These are phyloP conservation scores for Prunus campanulata DNA, from an alignment of 306 rosid genomes.

Conservation along the genomic window DNA sequence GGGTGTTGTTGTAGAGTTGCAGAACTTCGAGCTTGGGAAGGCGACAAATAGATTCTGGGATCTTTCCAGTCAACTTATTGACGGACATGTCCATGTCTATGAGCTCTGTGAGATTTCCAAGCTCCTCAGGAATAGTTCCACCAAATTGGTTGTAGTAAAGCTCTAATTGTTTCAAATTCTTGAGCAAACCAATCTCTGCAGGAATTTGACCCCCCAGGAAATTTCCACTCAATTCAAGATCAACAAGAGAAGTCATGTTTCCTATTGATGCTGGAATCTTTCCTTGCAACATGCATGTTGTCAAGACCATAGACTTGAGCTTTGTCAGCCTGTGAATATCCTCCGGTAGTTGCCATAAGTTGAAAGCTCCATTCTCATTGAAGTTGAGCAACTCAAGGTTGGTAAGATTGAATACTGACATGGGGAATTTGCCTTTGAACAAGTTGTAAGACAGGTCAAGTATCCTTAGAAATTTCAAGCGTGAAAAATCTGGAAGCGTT, in stretches of 20 bases:
- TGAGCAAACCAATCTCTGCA: slow-evolving; percentile 53
- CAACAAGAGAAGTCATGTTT: slow-evolving; percentile 68
- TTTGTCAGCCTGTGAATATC: slow-evolving; percentile 41
- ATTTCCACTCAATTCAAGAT: slow-evolving; percentile 83
- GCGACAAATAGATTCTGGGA: slow-evolving; percentile 65
- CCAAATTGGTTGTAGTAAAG: slow-evolving; percentile 75
- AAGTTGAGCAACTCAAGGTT: slow-evolving; percentile 63
- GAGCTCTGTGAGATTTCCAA: slow-evolving; percentile 76
- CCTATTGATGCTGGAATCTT: slow-evolving; percentile 74
- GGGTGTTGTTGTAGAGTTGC: slow-evolving; percentile 88
- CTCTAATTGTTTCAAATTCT: slow-evolving; percentile 62
- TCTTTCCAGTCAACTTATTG: slow-evolving; percentile 59
- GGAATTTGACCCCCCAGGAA: slow-evolving; percentile 68
- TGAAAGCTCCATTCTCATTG: slow-evolving; percentile 63
- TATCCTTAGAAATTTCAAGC: slow-evolving; percentile 47
- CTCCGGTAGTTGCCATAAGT: slow-evolving; percentile 61
- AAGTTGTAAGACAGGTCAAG: slow-evolving; percentile 76
- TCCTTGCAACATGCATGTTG: slow-evolving; percentile 70
- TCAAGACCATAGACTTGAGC: slow-evolving; percentile 52
- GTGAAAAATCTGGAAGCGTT: slow-evolving; percentile 68
- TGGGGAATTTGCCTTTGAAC: slow-evolving; percentile 67
- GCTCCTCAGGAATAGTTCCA: slow-evolving; percentile 70
- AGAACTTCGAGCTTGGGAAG: slow-evolving; percentile 77
- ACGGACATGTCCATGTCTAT: slow-evolving; percentile 85
- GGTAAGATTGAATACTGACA: slow-evolving; percentile 72